A percentile compares a stretch with the other conserved stretches of the same genome.
Conservation (phyloP, 352 stramenopile species). For the Phytophthora rubi region DNA sequence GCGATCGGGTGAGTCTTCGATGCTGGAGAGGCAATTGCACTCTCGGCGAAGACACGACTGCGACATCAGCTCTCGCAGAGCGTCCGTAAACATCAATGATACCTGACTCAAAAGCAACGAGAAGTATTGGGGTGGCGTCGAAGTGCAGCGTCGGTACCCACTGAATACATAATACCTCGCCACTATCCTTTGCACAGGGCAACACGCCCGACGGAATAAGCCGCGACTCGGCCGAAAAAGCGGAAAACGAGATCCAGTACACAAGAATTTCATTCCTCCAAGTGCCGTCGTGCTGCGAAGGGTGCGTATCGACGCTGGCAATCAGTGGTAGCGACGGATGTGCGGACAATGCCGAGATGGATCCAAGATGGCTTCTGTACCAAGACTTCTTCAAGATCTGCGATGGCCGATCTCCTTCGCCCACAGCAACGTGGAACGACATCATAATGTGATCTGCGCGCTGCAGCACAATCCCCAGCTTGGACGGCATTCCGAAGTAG, state of each 20-base stretch:
- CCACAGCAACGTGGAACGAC: conserved; percentile 71
- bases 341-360: conserved; percentile 69
- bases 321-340: conserved; percentile 81
- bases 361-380: conserved; percentile 76
- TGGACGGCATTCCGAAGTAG: conserved; percentile 71
- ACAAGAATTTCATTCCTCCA: conserved; percentile 74
- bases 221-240: conserved; percentile 79
- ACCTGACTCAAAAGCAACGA: conserved; percentile 69
- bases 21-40: conserved; percentile 21
- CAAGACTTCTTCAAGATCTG: conserved; percentile 82
- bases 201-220: conserved; percentile 83
- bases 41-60: conserved; percentile 65
- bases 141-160: conserved; percentile 86
- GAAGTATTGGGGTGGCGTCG: conserved; percentile 74
- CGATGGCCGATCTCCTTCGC: conserved; percentile 40
- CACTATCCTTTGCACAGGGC: conserved; percentile 47
- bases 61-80: conserved; percentile 51
- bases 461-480: conserved; percentile 79
- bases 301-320: conserved; percentile 61
- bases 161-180: conserved; percentile 74
- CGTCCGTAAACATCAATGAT: conserved; percentile 71
- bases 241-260: conserved; percentile 86
- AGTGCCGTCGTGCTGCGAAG: conserved; percentile 21
- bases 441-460: conserved; percentile 78
- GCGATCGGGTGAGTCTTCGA: conserved; percentile 40